phyloP scores from a whole-genome alignment of 148 eudicot genomes.

The Camellia granthamiana region DNA sequence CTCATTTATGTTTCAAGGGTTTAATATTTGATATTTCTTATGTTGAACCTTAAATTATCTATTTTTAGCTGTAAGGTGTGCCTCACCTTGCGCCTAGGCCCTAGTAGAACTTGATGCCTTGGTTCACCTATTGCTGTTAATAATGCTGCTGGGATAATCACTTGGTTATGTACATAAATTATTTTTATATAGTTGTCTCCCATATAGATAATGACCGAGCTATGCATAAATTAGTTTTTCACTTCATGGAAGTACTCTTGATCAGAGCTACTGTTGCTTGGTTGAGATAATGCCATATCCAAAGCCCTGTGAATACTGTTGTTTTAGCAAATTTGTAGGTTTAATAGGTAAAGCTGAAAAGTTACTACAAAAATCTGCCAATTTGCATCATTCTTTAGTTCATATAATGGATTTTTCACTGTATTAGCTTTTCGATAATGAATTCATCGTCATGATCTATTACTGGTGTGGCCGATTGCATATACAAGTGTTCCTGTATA shows the following conservation, averaged over 20 bases:
- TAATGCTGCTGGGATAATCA: too few species aligned
- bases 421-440: background rate
- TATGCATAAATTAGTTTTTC: too few species aligned
- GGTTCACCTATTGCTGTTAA: too few species aligned
- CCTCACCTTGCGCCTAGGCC: too few species aligned
- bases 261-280: background rate
- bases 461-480: conserved; percentile 8
- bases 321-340: background rate
- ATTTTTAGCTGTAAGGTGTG: too few species aligned
- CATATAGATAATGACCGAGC: too few species aligned
- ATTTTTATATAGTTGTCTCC: too few species aligned
- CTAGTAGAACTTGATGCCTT: too few species aligned
- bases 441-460: conserved; percentile 2
- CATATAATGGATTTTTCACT: background rate
- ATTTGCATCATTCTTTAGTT: background rate
- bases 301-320: background rate
- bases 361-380: background rate
- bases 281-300: background rate
- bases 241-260: background rate
- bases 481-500: conserved; percentile 15
- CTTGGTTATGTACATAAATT: too few species aligned
- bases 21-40: too few species aligned
- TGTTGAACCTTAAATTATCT: too few species aligned
- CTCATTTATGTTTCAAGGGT: too few species aligned
- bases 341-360: background rate